These are phyloP conservation scores for Trichoderma koningii DNA, from an alignment of 2,329 filamentous ascomycete species.

Conservation along the genomic window DNA sequence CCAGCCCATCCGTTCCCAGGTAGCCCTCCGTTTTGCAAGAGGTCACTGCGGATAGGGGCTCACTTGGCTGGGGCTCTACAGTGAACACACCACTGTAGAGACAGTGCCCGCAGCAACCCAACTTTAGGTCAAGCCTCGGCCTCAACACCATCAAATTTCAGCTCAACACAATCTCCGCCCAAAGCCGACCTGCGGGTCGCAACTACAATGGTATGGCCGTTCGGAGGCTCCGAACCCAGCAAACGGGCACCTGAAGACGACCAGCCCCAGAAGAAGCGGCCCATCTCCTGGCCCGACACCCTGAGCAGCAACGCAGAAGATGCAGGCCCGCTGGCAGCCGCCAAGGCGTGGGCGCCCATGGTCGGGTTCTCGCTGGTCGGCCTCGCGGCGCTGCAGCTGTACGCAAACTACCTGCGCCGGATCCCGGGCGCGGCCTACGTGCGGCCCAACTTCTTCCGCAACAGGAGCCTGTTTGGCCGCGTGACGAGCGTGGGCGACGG, in stretches of 20 bases:
- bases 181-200: constrained; percentile 36
- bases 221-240: constrained; percentile 37
- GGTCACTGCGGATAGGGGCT: constrained; percentile 10
- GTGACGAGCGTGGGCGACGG: constrained; percentile 96
- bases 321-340: constrained; percentile 39
- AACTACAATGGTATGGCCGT: constrained; percentile 47
- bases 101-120: not conserved
- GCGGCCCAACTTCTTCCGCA: constrained; percentile 71
- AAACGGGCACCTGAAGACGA: constrained; percentile 34
- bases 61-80: not conserved
- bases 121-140: not conserved
- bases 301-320: constrained; percentile 35
- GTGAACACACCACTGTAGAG: constrained; percentile 18
- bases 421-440: constrained; percentile 79
- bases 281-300: constrained; percentile 45
- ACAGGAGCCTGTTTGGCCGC: constrained; percentile 74
- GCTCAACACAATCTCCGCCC: constrained; percentile 7
- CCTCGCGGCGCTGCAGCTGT: constrained; percentile 53
- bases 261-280: constrained; percentile 33
- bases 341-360: constrained; percentile 45
- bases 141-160: not conserved
- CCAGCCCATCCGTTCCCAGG: not conserved
- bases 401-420: constrained; percentile 77
- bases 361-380: constrained; percentile 44
- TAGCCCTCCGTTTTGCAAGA: not conserved